Evolutionary conservation across 805 yeast species (phyloP).

Genomic region (Tetrapisispora phaffii): DNA sequence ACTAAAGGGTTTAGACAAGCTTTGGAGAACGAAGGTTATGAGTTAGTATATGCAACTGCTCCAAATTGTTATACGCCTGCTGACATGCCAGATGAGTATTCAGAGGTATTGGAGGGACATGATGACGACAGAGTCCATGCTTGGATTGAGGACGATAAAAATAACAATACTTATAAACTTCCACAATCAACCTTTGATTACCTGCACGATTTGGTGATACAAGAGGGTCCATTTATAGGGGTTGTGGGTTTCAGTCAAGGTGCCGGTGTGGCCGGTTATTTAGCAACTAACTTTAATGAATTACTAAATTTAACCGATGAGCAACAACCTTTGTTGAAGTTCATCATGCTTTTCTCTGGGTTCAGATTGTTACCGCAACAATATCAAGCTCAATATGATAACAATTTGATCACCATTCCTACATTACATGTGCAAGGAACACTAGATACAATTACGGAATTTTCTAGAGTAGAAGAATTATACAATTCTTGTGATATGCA

Average conservation of each 20-base stretch:
- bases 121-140: conserved; percentile 32
- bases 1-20: conserved; percentile 76
- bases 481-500: conserved; percentile 39
- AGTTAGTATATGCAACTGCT: conserved; percentile 65
- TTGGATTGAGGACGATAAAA: conserved; percentile 56
- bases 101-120: conserved; percentile 25
- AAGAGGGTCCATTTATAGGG: conserved; percentile 73
- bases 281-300: conserved; percentile 47
- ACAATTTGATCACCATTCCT: conserved; percentile 27
- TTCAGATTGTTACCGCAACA: conserved; percentile 29
- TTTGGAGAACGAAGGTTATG: conserved; percentile 48
- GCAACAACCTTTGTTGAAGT: conserved; percentile 44
- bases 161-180: conserved; percentile 27
- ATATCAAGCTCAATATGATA: conserved; percentile 24
- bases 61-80: conserved; percentile 51
- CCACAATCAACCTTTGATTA: conserved; percentile 33
- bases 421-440: conserved; percentile 80
- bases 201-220: conserved; percentile 37
- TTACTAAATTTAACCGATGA: conserved; percentile 30
- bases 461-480: conserved; percentile 51
- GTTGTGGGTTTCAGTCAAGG: conserved; percentile 91
- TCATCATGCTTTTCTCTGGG: conserved; percentile 71
- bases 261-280: conserved; percentile 69
- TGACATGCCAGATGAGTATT: conserved; percentile 52
- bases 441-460: conserved; percentile 78